Base-by-base conservation (phyloP, 257 asterid genomes). In the Perilla frutescens region DNA sequence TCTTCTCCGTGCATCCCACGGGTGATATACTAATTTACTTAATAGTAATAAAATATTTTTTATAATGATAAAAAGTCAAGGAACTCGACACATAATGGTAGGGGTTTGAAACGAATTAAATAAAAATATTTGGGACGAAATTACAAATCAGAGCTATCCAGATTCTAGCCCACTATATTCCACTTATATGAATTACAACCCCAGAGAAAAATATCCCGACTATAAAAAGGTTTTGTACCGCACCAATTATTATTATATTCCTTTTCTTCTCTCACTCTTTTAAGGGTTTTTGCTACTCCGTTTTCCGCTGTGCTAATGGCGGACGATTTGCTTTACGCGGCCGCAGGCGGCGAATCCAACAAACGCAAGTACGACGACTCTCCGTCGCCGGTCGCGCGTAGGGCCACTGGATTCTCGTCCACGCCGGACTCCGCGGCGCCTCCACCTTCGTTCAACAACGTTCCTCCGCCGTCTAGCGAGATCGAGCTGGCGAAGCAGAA, bases 401-500 rank as follows among this genome's bases (percentile, higher is more conserved):
- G 96, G 76, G 82, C 87, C 41, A 84, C 96, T 4, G 96, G 96
- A 6, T 93, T 91, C 80, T 93, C 97, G 62, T 87, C 94, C 37
- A 70, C 91, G 55, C 87, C 96, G 29, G 92, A 85, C 66, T 67
- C 77, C 6, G 78, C 79, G 9, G 62, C 72, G 13, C 88, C 84
- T 14, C 88, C 88, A 57, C 37, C 87, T 15, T 70, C 94, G 3
- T 93, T 87, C 81, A 88, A 84, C 83, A 88, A n/a, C 77, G 97
- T 88, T 3, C 97, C 97, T 3, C 91, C 96, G 9, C 93, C 95
- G 4, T 70, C 81, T 89, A 89, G 65, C 74, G 96, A 89, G 65
- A 84, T 93, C 77, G 95, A 90, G 87, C 50, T 86, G 55, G 98
- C 98, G 61, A 93, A 90, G 77, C 98, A 83, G 81, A 93, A 89